Evolutionary conservation across 768 basidiomycete species (phyloP).

Genomic region (Lactarius akahatsu): DNA sequence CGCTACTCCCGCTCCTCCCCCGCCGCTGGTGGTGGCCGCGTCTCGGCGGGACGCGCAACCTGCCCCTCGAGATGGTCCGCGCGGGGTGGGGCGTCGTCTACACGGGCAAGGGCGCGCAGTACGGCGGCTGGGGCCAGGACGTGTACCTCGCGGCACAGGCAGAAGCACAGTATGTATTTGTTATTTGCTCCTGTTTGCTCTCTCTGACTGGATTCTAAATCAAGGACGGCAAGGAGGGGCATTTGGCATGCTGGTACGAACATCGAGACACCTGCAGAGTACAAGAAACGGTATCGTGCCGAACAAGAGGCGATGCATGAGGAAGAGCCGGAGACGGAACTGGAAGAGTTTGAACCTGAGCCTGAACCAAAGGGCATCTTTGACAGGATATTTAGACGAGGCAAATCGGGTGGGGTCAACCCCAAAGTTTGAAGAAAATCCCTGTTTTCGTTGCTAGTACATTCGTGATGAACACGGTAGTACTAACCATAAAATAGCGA

Average conservation of each 20-base stretch:
- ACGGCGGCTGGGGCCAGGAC: constrained; percentile 68
- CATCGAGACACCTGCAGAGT: constrained; percentile 45
- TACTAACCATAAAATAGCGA: background rate
- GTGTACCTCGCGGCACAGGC: constrained; percentile 59
- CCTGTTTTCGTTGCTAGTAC: background rate
- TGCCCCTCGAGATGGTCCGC: constrained; percentile 73
- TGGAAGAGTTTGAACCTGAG: background rate
- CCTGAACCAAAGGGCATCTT: background rate
- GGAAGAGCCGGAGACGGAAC: background rate
- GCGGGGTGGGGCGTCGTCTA: constrained; percentile 78
- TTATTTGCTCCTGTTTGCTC: constrained; percentile 4
- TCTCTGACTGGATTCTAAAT: background rate
- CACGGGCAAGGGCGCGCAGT: constrained; percentile 74
- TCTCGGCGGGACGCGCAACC: constrained; percentile 36
- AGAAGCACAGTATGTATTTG: constrained; percentile 58
- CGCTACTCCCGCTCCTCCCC: constrained; percentile 41
- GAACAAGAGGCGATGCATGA: background rate
- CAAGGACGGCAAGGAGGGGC: constrained; percentile 35
- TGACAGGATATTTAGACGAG: constrained; percentile 2
- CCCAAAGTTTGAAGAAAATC: background rate
- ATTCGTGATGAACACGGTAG: background rate
- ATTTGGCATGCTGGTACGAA: constrained; percentile 40
- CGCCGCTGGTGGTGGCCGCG: constrained; percentile 55
- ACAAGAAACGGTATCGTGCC: constrained; percentile 40
- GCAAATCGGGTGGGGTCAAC: background rate